Evolutionary conservation across 2,329 filamentous ascomycete species (phyloP).

Genomic region (Fonsecaea pugnacius): DNA sequence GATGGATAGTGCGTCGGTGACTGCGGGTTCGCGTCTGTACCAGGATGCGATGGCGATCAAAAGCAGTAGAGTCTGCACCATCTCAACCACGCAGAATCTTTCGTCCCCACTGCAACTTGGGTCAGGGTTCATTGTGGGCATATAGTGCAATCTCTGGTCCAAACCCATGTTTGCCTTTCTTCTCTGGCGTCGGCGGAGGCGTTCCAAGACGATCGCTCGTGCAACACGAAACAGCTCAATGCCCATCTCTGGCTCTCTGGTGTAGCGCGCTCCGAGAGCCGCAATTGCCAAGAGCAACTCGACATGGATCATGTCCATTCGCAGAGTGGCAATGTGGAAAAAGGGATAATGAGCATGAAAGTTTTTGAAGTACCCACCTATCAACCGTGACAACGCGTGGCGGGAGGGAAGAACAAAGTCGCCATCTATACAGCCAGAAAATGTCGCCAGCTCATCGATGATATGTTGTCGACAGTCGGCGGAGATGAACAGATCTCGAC

Average conservation of each 20-base stretch:
- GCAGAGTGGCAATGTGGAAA: slow-evolving; percentile 69
- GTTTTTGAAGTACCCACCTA: slow-evolving; percentile 71
- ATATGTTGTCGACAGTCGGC: slow-evolving; percentile 41
- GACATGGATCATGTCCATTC: slow-evolving; percentile 65
- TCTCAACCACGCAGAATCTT: background rate
- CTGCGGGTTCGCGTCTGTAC: slow-evolving; percentile 12
- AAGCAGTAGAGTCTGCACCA: slow-evolving; percentile 17
- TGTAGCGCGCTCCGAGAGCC: slow-evolving; percentile 57
- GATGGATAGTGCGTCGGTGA: slow-evolving; percentile 8
- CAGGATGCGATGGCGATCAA: slow-evolving; percentile 13
- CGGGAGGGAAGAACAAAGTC: slow-evolving; percentile 58
- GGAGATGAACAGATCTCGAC: slow-evolving; percentile 37
- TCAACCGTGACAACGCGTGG: slow-evolving; percentile 69
- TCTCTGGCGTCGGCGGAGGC: background rate
- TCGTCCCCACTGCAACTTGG: background rate
- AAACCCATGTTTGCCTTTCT: background rate
- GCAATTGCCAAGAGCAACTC: slow-evolving; percentile 70
- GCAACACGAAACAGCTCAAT: background rate
- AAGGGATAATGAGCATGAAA: slow-evolving; percentile 67
- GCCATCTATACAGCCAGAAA: slow-evolving; percentile 16
- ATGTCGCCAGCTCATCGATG: slow-evolving; percentile 25
- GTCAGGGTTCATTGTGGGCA: background rate
- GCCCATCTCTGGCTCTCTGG: slow-evolving; percentile 8
- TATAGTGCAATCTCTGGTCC: background rate
- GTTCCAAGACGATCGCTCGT: background rate